Base-by-base conservation (phyloP, 73 alveolate species). In the Urostyla sp. region DNA sequence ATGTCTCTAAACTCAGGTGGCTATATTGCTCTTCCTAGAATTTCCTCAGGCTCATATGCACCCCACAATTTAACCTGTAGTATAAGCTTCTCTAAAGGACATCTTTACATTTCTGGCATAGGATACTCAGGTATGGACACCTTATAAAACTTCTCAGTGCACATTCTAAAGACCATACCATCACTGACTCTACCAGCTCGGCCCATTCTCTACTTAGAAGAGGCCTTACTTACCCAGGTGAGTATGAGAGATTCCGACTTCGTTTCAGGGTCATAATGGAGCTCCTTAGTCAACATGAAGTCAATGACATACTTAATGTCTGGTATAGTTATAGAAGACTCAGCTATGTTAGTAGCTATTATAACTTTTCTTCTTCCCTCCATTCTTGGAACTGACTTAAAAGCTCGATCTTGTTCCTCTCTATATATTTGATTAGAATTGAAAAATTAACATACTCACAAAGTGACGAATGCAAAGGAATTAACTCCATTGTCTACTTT, bases 261-360 rank as follows among this genome's bases (percentile, higher is more conserved):
- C 44, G 90, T 96, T 49, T 75, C 81, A 36, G 98, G 95, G 69
- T 97, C 97, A 58, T 92, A 97, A 37, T 89, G 58, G 27, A 96
- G 81, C 84, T 97, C 99, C 79, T 97, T 97, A 5, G 98, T 91
- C 55, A 97, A 52, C 72, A 98, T 84, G 78, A 97, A 95, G 84
- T 97, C 99, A 56, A 97, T 89, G 24, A 97, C 98, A 52, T 90
- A 96, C 67, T 79, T 85, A 49, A 95, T 91, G 72, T 97, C 98
- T 10, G 99, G 98, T 8, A 97, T 92, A 10, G 99, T 97, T 36
- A 97, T 94, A 4, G 98, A 92, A 66, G 98, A 92, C 87, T 97
- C 99, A 30, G 99, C 99, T 10, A 97, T 96, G 83, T 97, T 97
- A 1, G 99, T 97, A 1, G 98, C 95, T 24, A 97, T 77, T 11